phyloP scores from a whole-genome alignment of 163 green algal genomes.

The Picocystis sp. region DNA sequence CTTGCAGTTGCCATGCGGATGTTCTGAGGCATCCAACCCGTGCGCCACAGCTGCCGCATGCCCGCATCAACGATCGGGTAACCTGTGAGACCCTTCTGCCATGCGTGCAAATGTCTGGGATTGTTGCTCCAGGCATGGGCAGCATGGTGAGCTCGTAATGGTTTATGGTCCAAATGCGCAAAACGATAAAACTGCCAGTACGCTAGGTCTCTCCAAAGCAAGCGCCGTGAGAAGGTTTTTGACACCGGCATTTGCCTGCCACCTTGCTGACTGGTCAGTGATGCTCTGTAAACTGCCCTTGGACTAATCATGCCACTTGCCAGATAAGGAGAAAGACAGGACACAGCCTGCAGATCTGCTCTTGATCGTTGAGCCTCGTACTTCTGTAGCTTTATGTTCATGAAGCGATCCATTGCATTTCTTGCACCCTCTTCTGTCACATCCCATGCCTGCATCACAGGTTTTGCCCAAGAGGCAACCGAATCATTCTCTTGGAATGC shows the following conservation, averaged over 20 bases:
- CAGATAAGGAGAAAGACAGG: too few relatives aligned
- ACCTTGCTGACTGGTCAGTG: not conserved
- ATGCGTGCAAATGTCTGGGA: not conserved
- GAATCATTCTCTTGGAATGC: too few relatives aligned
- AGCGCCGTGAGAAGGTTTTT: slow-evolving; percentile 43
- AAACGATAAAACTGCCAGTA: slow-evolving; percentile 51
- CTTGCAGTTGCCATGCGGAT: slow-evolving; percentile 29
- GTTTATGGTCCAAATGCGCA: not conserved
- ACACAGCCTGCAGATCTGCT: too few relatives aligned
- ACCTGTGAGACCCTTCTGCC: slow-evolving; percentile 6
- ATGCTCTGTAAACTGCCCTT: too few relatives aligned
- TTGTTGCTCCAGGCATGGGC: not conserved
- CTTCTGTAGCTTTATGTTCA: too few relatives aligned
- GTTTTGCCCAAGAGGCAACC: too few relatives aligned
- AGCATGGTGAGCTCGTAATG: not conserved
- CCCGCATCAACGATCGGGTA: slow-evolving; percentile 5
- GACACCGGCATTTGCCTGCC: slow-evolving; percentile 17
- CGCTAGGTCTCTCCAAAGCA: slow-evolving; percentile 50
- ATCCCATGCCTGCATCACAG: too few relatives aligned
- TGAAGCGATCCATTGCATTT: too few relatives aligned
- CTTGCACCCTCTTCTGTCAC: too few relatives aligned
- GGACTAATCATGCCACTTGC: too few relatives aligned
- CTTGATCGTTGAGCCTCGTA: too few relatives aligned
- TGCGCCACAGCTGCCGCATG: slow-evolving; percentile 19
- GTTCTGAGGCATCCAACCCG: slow-evolving; percentile 40